Evolutionary conservation across 108 stramenopile species (phyloP), one percentile per base, ranked within the genome.

Genomic region (Pseudonitzschia pungens): DNA sequence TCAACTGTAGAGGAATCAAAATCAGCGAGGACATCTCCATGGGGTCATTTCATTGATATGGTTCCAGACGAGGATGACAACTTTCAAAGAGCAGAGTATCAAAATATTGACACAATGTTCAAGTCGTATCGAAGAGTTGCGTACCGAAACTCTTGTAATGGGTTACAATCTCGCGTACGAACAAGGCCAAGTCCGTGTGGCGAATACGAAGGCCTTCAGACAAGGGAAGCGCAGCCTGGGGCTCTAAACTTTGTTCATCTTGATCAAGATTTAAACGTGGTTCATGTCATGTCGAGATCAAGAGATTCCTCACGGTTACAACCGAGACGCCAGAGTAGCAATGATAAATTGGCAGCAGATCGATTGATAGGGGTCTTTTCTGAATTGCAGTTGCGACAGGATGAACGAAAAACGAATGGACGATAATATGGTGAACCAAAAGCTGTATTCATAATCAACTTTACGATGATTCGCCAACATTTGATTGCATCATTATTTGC

Each of bases 41-140:
- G 75, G 75, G 75, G 75, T 12, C 75, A 76, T 28, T 76, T 76
- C 60, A 68, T 76, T 31, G 69, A 76, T 33, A 76, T 76, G 75
- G 67, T 58, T 26, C 28, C 29, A 58, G 57, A 58, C 11, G 57
- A 58, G 14, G 57, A 58, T 31, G 26, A 58, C 15, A 43, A 51
- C 16, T n/a, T 31, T 43, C 29, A 14, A 22, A 20, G 11, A 67
- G 12, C 45, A 69, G 4, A 40, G 42, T 50, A 56, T 54, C 56
- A 26, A 40, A 60, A 43, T 29, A 4, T 31, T 32, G 29, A 51
- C 52, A 21, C 44, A 27, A 68, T 51, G 9, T 27, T 58, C 20
- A 0, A 68, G 51, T 16, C 21, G 9, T 21, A 50, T 16, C 31
- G 45, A 32, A 10, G 21, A 28, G 8, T 16, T 26, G 44, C 44